Percentiles rank a stretch among this genome's conserved stretches.
Evolutionary conservation across 306 rosid species (phyloP).

Genomic region (Prunus salicina): DNA sequence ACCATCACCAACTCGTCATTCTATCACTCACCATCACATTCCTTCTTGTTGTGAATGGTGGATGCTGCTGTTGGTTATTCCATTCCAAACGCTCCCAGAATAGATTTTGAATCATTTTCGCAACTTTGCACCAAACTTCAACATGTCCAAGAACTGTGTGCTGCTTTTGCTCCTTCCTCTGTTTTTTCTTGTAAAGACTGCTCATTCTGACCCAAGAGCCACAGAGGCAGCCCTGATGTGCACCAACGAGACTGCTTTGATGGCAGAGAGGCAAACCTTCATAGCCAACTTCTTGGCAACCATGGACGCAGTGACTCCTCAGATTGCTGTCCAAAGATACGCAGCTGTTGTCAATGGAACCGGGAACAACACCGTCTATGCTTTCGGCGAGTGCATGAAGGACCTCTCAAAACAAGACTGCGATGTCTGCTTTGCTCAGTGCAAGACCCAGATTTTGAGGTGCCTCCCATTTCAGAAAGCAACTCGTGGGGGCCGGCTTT

Average conservation of each 20-base stretch:
- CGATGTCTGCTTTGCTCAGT: constrained; percentile 56
- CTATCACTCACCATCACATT: not conserved
- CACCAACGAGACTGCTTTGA: constrained; percentile 42
- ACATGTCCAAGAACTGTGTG: not conserved
- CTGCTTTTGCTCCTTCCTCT: constrained; percentile 21
- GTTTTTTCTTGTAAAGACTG: not conserved
- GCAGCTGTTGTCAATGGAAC: constrained; percentile 47
- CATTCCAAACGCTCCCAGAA: not conserved
- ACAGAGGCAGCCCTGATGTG: constrained; percentile 49
- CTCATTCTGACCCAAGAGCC: constrained; percentile 49
- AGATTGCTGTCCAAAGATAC: constrained; percentile 18
- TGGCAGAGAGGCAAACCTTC: constrained; percentile 30
- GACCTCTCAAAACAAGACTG: constrained; percentile 59
- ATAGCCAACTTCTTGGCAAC: constrained; percentile 45
- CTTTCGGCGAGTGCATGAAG: constrained; percentile 64
- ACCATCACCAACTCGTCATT: not conserved
- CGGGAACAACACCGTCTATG: constrained; percentile 41
- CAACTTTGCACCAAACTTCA: not conserved
- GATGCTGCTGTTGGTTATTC: not conserved
- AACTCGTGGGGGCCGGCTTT: constrained; percentile 47
- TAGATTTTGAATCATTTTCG: not conserved
- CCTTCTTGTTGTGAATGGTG: not conserved
- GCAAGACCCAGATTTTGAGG: constrained; percentile 50
- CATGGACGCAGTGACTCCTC: constrained; percentile 42
- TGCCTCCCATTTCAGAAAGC: constrained; percentile 66